Evolutionary conservation across 306 rosid species (phyloP).

Genomic region (Quercus robur): DNA sequence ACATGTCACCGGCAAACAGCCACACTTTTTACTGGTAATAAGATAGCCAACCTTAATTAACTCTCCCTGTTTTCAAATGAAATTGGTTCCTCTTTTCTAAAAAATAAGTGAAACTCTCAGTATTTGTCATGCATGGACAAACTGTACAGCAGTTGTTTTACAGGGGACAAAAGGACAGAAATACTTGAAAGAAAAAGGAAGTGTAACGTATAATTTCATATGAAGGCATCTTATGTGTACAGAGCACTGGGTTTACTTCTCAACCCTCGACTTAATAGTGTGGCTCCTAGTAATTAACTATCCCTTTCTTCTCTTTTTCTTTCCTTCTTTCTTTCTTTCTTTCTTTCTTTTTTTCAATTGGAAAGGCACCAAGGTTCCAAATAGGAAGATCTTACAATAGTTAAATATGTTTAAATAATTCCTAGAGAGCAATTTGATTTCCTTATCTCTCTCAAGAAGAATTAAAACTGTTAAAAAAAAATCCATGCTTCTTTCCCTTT

Average conservation of each 20-base stretch:
- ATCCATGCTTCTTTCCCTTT: not conserved
- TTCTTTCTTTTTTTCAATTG: too few species aligned
- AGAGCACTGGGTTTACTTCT: too few species aligned
- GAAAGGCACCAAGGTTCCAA: too few species aligned
- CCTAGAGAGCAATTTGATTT: not conserved
- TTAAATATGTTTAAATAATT: too few species aligned
- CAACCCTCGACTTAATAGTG: too few species aligned
- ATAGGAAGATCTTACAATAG: too few species aligned
- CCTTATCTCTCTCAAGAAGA: not conserved
- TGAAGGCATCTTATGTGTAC: too few species aligned
- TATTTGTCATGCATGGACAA: not conserved
- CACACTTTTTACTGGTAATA: not conserved
- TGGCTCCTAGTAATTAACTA: too few species aligned
- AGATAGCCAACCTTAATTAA: not conserved
- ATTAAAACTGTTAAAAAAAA: not conserved
- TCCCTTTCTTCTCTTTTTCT: too few species aligned
- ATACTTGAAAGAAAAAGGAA: not conserved
- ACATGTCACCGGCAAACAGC: not conserved
- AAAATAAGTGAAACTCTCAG: not conserved
- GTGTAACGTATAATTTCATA: too few species aligned
- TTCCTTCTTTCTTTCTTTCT: too few species aligned
- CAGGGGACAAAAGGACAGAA: not conserved
- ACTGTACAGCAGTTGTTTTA: not conserved
- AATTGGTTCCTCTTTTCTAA: not conserved
- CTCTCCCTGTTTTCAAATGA: not conserved